Evolutionary conservation across 2,329 filamentous ascomycete genomes (phyloP).

Genomic region (Fusarium incarnatum): DNA sequence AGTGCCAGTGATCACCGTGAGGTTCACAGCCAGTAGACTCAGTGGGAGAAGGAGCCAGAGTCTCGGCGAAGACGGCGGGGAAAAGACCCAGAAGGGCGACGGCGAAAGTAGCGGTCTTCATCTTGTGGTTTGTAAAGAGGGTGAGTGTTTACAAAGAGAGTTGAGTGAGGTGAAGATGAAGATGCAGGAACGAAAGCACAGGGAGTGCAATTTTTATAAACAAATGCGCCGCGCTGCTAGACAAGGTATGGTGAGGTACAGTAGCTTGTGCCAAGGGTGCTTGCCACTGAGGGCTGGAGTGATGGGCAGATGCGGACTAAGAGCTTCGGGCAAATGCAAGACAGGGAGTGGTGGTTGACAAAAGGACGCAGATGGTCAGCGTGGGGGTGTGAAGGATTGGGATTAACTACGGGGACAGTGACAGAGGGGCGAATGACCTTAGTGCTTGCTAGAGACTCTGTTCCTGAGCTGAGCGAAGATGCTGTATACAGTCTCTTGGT

Average conservation of each 20-base stretch:
- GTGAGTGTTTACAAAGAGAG: conserved; percentile 2
- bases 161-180: conserved; percentile 3
- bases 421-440: not conserved
- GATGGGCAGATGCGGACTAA: not conserved
- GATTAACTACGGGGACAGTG: not conserved
- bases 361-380: conserved; percentile 1
- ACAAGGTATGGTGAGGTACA: not conserved
- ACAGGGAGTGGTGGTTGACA: conserved; percentile 1
- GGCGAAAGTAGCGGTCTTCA: conserved; percentile 43
- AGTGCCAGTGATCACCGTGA: conserved; percentile 44
- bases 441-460: not conserved
- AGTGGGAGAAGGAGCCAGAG: conserved; percentile 38
- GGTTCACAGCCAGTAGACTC: conserved; percentile 43
- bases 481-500: not conserved
- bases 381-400: conserved; percentile 16
- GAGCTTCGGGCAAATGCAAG: not conserved
- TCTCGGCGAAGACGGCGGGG: conserved; percentile 35
- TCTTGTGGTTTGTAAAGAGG: conserved; percentile 24
- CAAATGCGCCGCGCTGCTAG: not conserved
- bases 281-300: conserved; percentile 12
- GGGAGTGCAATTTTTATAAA: conserved; percentile 6
- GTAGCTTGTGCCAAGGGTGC: not conserved
- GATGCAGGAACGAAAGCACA: conserved; percentile 21
- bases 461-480: not conserved
- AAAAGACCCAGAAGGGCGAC: conserved; percentile 41